Base-by-base conservation (phyloP, 2,329 filamentous ascomycete genomes). In the Epichloe scottii region DNA sequence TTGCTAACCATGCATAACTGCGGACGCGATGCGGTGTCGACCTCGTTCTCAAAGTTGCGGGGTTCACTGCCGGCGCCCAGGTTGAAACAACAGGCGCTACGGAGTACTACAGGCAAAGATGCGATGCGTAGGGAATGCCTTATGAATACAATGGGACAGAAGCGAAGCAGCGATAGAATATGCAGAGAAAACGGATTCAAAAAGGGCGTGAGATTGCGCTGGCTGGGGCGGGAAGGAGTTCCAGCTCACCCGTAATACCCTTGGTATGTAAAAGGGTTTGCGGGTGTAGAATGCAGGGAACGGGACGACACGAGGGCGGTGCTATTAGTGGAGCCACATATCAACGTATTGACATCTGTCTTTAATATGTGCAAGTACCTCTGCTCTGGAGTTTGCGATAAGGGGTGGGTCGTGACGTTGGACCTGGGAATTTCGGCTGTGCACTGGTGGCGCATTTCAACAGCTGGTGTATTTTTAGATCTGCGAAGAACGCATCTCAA, bases 1-100 rank as follows among this genome's bases (percentile, higher is more conserved):
- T 49, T 43, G n/a, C 42, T 41, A 45, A 23, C 30, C 50, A 54
- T 51, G 52, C 50, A 51, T 54, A 14, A 14, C 35, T 33, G 46
- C 19, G 10, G 34, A 33, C 23, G 30, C 48, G 15, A 39, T 39
- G 33, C 39, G 15, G 33, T 26, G 15, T 49, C 11, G 30, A 11
- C 6, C 19, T 17, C 40, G 10, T 23, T 14, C 40, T 40, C 42
- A 10, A n/a, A 15, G 11, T 50, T 46, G 45, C 41, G 41, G 17
- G 11, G 1, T 15, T 30, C 21, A 12, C 17, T 19, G 11, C 11
- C 35, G n/a, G 33, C 7, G 42, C 11, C 8, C 43, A 34, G 10
- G 26, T 30, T 30, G 33, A 34, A 23, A 14, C 17, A n/a, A 34
- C 26, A 10, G 15, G 7, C n/a, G 15, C 21, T 15, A 23, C 26